Base-by-base conservation (phyloP, 768 basidiomycete genomes). In the Paxillus ammoniavirescens region DNA sequence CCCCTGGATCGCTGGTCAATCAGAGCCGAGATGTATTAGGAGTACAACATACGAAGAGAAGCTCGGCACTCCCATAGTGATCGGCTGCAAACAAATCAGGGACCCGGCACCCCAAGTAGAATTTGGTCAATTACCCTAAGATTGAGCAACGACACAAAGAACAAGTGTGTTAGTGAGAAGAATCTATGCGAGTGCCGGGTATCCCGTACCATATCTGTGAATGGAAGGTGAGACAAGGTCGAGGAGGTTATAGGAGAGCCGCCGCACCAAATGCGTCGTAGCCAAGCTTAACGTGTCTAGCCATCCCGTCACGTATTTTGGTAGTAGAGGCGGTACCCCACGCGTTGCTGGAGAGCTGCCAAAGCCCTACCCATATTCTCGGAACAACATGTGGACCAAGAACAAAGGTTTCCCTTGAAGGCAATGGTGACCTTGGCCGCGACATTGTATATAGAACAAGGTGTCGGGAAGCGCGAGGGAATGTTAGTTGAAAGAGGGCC, bases 271-370 rank as follows among this genome's bases (percentile, higher is more conserved):
- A 73, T n/a, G 79, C 77, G 50, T 72, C 73, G 57, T 76, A 82
- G 28, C 83, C 82, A 18, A 70, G 68, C 47, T 83, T 77, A 49
- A 80, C 79, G 61, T 90, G 82, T 23, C 75, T 78, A 15, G 67
- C 72, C 88, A 93, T 90, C 38, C 80, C 84, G 56, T 79, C 73
- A 49, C 83, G 82, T 53, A 93, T 79, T 62, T 82, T 84, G 30
- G 77, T 60, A 1, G 82, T 81, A 0, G 87, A 76, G 2, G 87
- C 87, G 44, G 80, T 86, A 17, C 91, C 91, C 91, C 91, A 93
- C 2, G 90, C 89, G 47, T 85, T 87, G 64, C 87, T 87, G 10
- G 91, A 91, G 36, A 93, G 80, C 57, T 93, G 91, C 91, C 91
- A 93, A 3, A 93, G 78, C 9, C 89, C 89, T 7, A 78, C 81